Evolutionary conservation across 1,139 yeast species (phyloP).

Genomic region (Geotrichum histeridarum): DNA sequence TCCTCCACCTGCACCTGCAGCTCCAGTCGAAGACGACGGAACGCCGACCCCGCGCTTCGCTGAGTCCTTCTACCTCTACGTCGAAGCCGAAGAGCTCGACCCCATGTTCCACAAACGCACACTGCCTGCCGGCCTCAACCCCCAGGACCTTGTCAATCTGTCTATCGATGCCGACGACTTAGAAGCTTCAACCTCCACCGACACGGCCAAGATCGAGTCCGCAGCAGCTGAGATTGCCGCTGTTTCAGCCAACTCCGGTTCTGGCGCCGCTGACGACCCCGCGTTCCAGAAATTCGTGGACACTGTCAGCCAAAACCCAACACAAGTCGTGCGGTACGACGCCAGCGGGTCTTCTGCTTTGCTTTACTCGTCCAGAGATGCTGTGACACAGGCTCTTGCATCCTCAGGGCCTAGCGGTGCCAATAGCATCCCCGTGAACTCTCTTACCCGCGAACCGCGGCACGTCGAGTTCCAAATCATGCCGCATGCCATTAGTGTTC

Average conservation of each 20-base stretch:
- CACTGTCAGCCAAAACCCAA: slow-evolving; percentile 71
- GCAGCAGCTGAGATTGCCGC: background rate
- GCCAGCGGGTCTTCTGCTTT: slow-evolving; percentile 40
- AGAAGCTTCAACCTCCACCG: background rate
- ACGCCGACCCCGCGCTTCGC: slow-evolving; percentile 9
- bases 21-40: background rate
- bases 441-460: slow-evolving; percentile 45
- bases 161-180: slow-evolving; percentile 8
- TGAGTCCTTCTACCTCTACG: slow-evolving; percentile 11
- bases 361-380: slow-evolving; percentile 61
- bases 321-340: slow-evolving; percentile 80
- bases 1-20: background rate
- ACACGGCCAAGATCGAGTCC: background rate
- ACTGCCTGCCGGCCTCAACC: slow-evolving; percentile 16
- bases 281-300: slow-evolving; percentile 74
- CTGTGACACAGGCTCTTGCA: slow-evolving; percentile 44
- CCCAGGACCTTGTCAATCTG: slow-evolving; percentile 16
- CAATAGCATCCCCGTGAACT: slow-evolving; percentile 7
- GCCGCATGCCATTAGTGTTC: slow-evolving; percentile 86
- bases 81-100: slow-evolving; percentile 19
- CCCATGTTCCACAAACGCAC: slow-evolving; percentile 14
- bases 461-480: slow-evolving; percentile 82
- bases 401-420: slow-evolving; percentile 25
- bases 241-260: slow-evolving; percentile 21
- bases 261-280: slow-evolving; percentile 45